Evolutionary conservation across 192 early-diverging fungal species (phyloP).

Genomic region (Backusella liffmaniae): DNA sequence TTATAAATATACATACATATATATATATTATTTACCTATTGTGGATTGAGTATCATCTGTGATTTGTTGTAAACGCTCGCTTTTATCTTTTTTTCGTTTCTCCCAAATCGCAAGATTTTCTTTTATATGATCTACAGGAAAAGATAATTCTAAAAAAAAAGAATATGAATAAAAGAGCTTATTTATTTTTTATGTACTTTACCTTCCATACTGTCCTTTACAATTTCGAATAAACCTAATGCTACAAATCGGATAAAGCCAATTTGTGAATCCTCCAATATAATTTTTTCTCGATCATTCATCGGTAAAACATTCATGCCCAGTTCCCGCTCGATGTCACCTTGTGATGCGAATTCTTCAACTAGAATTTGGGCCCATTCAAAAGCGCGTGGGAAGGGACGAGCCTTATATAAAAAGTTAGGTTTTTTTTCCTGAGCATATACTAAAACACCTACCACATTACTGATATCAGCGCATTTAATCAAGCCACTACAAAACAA

Average conservation of each 20-base stretch:
- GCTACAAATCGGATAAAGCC: constrained; percentile 53
- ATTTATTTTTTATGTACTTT: background rate
- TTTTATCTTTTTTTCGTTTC: constrained; percentile 9
- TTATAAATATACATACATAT: no score
- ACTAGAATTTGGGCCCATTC: constrained; percentile 68
- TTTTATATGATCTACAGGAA: constrained; percentile 30
- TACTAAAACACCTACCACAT: constrained; percentile 48
- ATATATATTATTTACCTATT: background rate
- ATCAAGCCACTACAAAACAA: constrained; percentile 71
- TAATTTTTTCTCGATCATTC: constrained; percentile 49
- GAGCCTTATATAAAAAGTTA: constrained; percentile 38
- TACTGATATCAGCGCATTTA: constrained; percentile 84
- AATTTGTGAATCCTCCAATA: constrained; percentile 47
- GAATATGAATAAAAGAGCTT: background rate
- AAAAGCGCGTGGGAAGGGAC: constrained; percentile 67
- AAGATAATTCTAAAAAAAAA: constrained; percentile 27
- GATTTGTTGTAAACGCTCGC: background rate
- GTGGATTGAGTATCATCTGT: background rate
- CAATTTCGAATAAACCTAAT: constrained; percentile 48
- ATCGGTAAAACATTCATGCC: constrained; percentile 54
- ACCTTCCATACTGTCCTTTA: constrained; percentile 20
- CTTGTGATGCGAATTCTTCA: constrained; percentile 69
- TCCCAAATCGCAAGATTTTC: constrained; percentile 26
- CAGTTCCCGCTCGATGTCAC: constrained; percentile 70
- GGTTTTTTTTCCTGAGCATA: background rate